Base-by-base conservation (phyloP, 148 eudicot species). In the Heliosperma pusillum region DNA sequence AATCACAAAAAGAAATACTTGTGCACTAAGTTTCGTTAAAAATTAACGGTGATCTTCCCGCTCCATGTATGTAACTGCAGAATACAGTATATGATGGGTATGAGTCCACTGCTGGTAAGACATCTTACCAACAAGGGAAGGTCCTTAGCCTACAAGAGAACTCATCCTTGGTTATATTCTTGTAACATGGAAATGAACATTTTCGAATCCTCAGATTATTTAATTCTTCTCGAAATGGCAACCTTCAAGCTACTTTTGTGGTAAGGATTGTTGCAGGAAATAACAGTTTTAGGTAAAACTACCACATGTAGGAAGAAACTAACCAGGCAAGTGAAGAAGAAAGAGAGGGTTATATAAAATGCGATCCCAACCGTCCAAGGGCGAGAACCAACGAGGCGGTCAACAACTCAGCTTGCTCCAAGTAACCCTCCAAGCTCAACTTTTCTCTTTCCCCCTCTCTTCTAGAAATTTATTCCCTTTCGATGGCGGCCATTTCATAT, bases 261-360 rank as follows among this genome's bases (percentile, higher is more conserved):
- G 36, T 33, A 33, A n/a, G 36, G 36, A 33, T 33, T 33, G 36
- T 33, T 33, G 36, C 36, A 33, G 3, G 36, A 33, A 33, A 33
- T 1, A 33, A 33, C 36, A 33, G 36, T 33, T 33, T 33, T 33
- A 33, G 36, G 36, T 33, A 33, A n/a, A 33, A 33, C 36, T 33
- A 33, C 5, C 36, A 33, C 36, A 33, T 33, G 36, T 33, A 33
- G 36, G 5, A 3, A 52, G 3, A 8, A 11, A 67, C 30, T 2
- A 2, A 88, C 91, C 88, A 20, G 91, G 91, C 74, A 88, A 73
- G 76, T 77, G 86, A 30, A 88, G 87, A 13, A 88, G n/a, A 78
- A 26, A 84, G 77, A 47, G 91, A 88, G 52, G 5, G 5, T 2
- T 33, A 33, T 33, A 3, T 3, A 33, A 33, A 33, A 33, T 33